Base-by-base conservation (phyloP, 805 yeast genomes). In the Grigorovia transvaalensis region DNA sequence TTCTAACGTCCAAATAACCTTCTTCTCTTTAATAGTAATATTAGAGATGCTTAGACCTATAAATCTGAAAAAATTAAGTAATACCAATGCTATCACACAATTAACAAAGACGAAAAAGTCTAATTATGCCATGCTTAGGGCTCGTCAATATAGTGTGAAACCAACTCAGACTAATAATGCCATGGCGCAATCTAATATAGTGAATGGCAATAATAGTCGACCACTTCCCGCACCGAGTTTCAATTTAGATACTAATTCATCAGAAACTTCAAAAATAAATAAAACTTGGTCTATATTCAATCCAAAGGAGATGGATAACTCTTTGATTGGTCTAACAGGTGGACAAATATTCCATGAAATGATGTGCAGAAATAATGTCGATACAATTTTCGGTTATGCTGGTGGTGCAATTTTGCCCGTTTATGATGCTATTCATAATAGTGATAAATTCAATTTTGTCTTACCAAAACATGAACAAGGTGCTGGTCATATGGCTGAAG, bases 401-500 rank as follows among this genome's bases (percentile, higher is more conserved):
- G 99, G 99, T 64, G 99, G 99, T 68, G 99, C 99, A 59, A 93
- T 93, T 64, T 77, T 93, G 63, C 98, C 99, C 13, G 99, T 93
- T 27, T 93, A 85, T 66, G 99, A 93, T 68, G 98, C 98, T 59
- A 93, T 93, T 60, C 87, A 85, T 76, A 85, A 91, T 74, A 86
- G 96, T 19, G 82, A 84, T 52, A 80, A 85, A 64, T 91, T 93
- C 77, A 81, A 84, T 60, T 93, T 93, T 66, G 87, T 93, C 52
- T 74, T 93, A 57, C 99, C 99, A 48, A 80, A 95, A 63, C 98
- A 93, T 70, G 99, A 93, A 71, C 99, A 93, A 73, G 99, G 99
- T 68, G 99, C 98, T 17, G 99, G 99, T 50, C 99, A 93, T 72
- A 93, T 93, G 98, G 99, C 99, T 52, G 97, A 93, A 73, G 99